Percentiles rank a stretch among this genome's conserved stretches.
These are phyloP conservation scores for Willaertia magna DNA, from an alignment of 208 protist species.

Conservation along the genomic window DNA sequence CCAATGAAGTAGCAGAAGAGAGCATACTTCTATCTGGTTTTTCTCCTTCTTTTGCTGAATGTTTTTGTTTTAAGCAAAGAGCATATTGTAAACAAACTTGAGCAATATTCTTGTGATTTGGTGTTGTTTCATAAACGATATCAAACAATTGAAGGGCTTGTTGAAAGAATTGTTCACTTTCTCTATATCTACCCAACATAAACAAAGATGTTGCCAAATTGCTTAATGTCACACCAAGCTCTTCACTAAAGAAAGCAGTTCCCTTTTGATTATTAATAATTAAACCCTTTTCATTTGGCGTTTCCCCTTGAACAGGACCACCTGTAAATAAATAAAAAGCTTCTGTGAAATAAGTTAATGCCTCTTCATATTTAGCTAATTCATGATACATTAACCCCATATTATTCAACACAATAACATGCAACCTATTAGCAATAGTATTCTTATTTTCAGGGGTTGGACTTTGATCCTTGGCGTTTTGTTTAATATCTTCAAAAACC, in stretches of 20 bases:
- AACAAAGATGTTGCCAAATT: not conserved
- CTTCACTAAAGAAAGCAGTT: not conserved
- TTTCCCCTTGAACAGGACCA: not conserved
- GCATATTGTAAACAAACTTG: not conserved
- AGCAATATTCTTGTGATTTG: not conserved
- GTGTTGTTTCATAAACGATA: not conserved
- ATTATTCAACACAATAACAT: not conserved
- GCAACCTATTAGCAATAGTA: not conserved
- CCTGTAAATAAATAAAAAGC: not conserved
- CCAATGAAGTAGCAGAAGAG: not conserved
- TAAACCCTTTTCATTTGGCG: not conserved
- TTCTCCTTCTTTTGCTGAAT: not conserved
- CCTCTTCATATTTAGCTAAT: not conserved
- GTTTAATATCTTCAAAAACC: not conserved
- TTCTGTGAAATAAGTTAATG: not conserved
- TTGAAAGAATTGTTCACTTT: not conserved
- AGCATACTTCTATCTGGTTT: not conserved
- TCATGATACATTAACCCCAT: not conserved
- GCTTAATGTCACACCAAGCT: not conserved
- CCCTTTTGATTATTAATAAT: not conserved
- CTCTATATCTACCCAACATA: not conserved
- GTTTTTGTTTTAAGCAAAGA: not conserved
- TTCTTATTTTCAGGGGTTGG: not conserved
- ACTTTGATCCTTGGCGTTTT: not conserved
- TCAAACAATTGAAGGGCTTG: not conserved